phyloP scores from a whole-genome alignment of 2,329 filamentous ascomycete species.

The Daldinia sp. region DNA sequence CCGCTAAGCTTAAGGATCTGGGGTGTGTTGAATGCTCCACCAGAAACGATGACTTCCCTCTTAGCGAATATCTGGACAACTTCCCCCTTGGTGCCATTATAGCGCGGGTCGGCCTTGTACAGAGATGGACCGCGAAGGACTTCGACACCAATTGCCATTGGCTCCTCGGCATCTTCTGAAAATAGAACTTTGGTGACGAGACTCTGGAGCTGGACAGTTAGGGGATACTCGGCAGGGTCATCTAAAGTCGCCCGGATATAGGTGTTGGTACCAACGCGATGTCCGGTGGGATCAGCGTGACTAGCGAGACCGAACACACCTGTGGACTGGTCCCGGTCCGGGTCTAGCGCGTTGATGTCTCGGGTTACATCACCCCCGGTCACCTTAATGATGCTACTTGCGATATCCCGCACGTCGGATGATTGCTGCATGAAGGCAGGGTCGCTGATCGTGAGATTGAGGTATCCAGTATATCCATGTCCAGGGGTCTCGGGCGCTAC shows the following conservation, averaged over 20 bases:
- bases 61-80: conserved; percentile 40
- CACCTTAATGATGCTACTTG: conserved; percentile 34
- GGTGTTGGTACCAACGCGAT: conserved; percentile 56
- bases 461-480: conserved; percentile 44
- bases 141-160: conserved; percentile 43
- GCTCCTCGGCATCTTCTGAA: conserved; percentile 35
- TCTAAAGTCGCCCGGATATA: conserved; percentile 57
- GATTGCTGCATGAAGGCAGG: conserved; percentile 38
- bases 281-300: conserved; percentile 42
- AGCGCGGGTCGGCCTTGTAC: conserved; percentile 48
- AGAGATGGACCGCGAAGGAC: conserved; percentile 44
- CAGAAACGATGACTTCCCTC: conserved; percentile 58
- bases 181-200: conserved; percentile 44
- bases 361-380: conserved; percentile 41
- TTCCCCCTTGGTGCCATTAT: conserved; percentile 45
- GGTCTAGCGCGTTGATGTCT: conserved; percentile 42
- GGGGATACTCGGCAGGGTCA: conserved; percentile 54
- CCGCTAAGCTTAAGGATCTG: conserved; percentile 62
- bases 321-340: conserved; percentile 41
- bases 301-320: conserved; percentile 42
- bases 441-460: conserved; percentile 44
- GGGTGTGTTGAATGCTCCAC: conserved; percentile 60
- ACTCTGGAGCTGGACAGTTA: conserved; percentile 48
- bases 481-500: conserved; percentile 40
- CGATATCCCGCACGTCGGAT: conserved; percentile 40